Evolutionary conservation across 768 basidiomycete genomes (phyloP).

Genomic region (Panaeolus papilionaceus): DNA sequence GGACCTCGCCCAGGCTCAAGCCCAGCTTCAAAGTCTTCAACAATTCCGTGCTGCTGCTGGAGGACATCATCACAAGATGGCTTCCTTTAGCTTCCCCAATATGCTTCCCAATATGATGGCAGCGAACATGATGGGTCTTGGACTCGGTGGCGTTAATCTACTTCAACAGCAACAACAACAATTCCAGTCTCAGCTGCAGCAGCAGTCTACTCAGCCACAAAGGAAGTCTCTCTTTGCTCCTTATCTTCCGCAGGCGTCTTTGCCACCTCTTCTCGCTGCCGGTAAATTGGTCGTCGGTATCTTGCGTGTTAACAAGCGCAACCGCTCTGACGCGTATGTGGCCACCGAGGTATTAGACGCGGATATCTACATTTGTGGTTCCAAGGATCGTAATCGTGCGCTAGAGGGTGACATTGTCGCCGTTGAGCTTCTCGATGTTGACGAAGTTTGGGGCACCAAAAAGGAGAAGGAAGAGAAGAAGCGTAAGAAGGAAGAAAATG

Average conservation of each 20-base stretch:
- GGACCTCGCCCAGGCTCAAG: constrained; percentile 96
- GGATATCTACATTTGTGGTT: constrained; percentile 99
- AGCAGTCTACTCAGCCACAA: constrained; percentile 90
- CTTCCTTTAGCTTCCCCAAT: constrained; percentile 97
- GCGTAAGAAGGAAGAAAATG: constrained; percentile 99
- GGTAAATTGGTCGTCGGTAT: constrained; percentile 98
- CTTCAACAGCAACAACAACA: constrained; percentile 94
- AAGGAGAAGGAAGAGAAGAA: constrained; percentile 99
- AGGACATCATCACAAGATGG: constrained; percentile 96
- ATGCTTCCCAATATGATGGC: constrained; percentile 99
- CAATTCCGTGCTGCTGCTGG: constrained; percentile 96
- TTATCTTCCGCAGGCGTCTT: constrained; percentile 96
- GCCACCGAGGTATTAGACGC: constrained; percentile 98
- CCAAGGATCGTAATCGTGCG: constrained; percentile 97
- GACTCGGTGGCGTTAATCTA: constrained; percentile 80
- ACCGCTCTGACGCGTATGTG: constrained; percentile 98
- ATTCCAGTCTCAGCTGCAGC: constrained; percentile 95
- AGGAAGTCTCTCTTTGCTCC: constrained; percentile 99
- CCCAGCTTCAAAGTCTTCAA: constrained; percentile 93
- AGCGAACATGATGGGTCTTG: constrained; percentile 93
- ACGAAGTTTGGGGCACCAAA: constrained; percentile 98
- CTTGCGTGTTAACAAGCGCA: constrained; percentile 96
- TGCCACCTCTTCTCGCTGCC: constrained; percentile 94
- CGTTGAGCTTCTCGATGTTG: constrained; percentile 96
- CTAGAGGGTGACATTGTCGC: constrained; percentile 99